Base-by-base conservation (phyloP, 2,329 filamentous ascomycete genomes). In the Polytolypa hystricis region DNA sequence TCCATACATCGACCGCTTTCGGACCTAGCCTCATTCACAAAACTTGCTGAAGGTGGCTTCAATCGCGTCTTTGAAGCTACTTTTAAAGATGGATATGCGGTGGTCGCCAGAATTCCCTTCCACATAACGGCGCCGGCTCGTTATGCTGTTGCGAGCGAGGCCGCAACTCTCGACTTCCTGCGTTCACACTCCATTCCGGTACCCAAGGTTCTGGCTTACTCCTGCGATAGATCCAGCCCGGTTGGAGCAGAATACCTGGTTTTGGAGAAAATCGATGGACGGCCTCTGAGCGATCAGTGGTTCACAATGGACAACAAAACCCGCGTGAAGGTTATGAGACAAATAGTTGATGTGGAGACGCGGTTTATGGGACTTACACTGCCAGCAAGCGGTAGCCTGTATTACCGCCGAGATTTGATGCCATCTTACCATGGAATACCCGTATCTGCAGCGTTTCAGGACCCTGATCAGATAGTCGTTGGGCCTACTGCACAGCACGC, bases 211-310 rank as follows among this genome's bases (percentile, higher is more conserved):
- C 51, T 51, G 34, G 38, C 44, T 30, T 56, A 53, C 38, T 55
- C 49, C 11, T 21, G 51, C 26, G 51, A 44, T 19, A 38, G 38
- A 14, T 44, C 54, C 6, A 58, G 58, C 29, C 20, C 50, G 30
- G 55, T 54, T 35, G 53, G 55, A 3, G 52, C 53, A 14, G 54
- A 59, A 43, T 59, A 52, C 15, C 45, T 60, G 11, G 49, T 60
- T 19, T 54, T 58, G 51, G 56, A 57, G 37, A 46, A 48, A 14
- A 23, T 57, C 15, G 44, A 43, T 15, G 61, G 61, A 11, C 43
- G 16, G 6, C 48, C 51, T 7, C 39, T 61, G n/a, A 55, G 53
- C 16, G 49, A 53, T 19, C 42, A 46, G 16, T 62, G 56, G 58
- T 56, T 50, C 29, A 37, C 42, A 5, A 48, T 51, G 39, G 36